phyloP scores from a whole-genome alignment of 768 basidiomycete species.

The Pholiota microspora region DNA sequence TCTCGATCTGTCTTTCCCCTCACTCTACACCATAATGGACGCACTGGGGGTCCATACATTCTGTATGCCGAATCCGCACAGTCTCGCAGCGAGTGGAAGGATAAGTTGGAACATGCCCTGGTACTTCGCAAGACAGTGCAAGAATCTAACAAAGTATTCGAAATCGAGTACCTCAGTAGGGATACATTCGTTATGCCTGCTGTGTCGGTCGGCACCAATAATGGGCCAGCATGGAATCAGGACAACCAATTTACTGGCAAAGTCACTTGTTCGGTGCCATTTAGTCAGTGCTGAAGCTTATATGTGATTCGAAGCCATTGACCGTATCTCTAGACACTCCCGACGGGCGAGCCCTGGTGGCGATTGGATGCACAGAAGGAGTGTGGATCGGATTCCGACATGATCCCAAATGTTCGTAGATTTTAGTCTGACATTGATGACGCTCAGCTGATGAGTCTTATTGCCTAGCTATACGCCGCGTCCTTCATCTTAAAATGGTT shows the following conservation, averaged over 20 bases:
- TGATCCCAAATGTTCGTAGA: conserved; percentile 72
- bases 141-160: conserved; percentile 93
- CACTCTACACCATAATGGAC: conserved; percentile 85
- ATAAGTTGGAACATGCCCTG: conserved; percentile 86
- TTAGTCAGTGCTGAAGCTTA: conserved; percentile 51
- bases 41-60: conserved; percentile 83
- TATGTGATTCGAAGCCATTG: conserved; percentile 2
- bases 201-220: conserved; percentile 40
- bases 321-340: conserved; percentile 57
- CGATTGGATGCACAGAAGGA: conserved; percentile 93
- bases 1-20: conserved; percentile 83
- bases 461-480: conserved; percentile 81
- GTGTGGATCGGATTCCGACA: conserved; percentile 97
- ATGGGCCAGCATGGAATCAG: conserved; percentile 65
- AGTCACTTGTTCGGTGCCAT: conserved; percentile 94
- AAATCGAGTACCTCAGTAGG: conserved; percentile 84
- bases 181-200: conserved; percentile 86
- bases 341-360: conserved; percentile 84
- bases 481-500: conserved; percentile 90
- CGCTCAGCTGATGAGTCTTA: too few relatives aligned
- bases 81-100: conserved; percentile 82
- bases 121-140: conserved; percentile 82
- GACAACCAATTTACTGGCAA: conserved; percentile 75
- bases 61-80: conserved; percentile 83
- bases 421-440: too few relatives aligned